Conservation (phyloP, 2,329 filamentous ascomycete species). For the Trichoderma koningii region DNA sequence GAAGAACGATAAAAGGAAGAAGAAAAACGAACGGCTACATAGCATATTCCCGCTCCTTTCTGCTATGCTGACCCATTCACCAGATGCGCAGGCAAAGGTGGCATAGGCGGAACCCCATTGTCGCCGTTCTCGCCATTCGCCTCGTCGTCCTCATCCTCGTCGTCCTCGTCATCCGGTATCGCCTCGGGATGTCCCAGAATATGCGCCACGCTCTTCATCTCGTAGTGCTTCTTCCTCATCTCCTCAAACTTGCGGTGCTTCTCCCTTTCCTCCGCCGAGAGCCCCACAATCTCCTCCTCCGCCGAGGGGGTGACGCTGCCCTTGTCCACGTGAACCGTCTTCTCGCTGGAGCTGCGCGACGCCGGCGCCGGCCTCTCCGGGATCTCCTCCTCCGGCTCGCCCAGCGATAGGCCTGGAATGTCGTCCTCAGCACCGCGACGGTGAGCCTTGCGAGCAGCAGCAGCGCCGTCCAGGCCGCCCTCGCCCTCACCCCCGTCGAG, state of each 20-base stretch:
- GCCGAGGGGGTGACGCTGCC: conserved; percentile 61
- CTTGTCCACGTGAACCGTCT: conserved; percentile 79
- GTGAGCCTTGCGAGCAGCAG: conserved; percentile 37
- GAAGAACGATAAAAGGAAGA: background rate
- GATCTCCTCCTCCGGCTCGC: conserved; percentile 81
- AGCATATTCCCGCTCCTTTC: background rate
- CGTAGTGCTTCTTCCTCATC: conserved; percentile 94
- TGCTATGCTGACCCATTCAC: conserved; percentile 40
- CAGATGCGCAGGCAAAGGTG: conserved; percentile 44
- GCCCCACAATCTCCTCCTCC: conserved; percentile 55
- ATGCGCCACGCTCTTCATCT: conserved; percentile 93
- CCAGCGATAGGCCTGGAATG: conserved; percentile 88
- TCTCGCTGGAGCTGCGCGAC: conserved; percentile 50
- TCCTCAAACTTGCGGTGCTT: conserved; percentile 92
- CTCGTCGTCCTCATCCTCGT: conserved; percentile 44
- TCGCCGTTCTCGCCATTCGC: conserved; percentile 29
- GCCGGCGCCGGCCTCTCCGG: conserved; percentile 46
- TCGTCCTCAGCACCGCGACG: conserved; percentile 62
- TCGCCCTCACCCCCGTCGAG: conserved; percentile 55
- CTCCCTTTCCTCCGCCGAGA: conserved; percentile 74
- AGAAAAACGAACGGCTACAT: background rate
- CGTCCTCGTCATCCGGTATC: conserved; percentile 63
- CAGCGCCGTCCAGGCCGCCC: conserved; percentile 37
- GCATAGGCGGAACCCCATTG: conserved; percentile 43
- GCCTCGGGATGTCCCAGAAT: conserved; percentile 77